A percentile compares a stretch with the other conserved stretches of the same genome.
phyloP scores from a whole-genome alignment of 2,329 filamentous ascomycete genomes.

The Acephala macrosclerotiorum region DNA sequence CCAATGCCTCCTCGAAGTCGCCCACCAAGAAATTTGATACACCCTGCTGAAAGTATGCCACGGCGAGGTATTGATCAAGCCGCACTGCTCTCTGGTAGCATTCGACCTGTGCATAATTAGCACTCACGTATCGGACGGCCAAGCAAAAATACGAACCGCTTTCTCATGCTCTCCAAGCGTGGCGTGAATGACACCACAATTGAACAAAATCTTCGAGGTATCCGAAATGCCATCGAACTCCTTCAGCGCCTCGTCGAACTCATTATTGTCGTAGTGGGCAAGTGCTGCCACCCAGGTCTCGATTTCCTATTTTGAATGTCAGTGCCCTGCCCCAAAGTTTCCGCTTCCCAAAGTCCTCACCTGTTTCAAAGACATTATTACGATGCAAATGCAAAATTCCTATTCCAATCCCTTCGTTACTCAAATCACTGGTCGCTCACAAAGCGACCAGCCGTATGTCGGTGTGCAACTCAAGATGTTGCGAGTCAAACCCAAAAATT shows the following conservation, averaged over 20 bases:
- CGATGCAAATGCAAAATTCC: conserved; percentile 21
- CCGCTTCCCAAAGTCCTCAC: conserved; percentile 38
- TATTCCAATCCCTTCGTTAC: conserved; percentile 10
- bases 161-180: conserved; percentile 95
- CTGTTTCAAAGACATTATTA: conserved; percentile 52
- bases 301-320: conserved; percentile 73
- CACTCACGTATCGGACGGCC: conserved; percentile 14
- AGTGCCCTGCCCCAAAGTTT: conserved; percentile 23
- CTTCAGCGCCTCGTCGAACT: conserved; percentile 88
- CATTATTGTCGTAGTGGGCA: conserved; percentile 92
- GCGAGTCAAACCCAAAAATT: conserved; percentile 14
- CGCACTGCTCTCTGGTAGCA: conserved; percentile 92
- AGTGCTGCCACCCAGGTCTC: conserved; percentile 97
- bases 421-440: conserved; percentile 35
- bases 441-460: conserved; percentile 35
- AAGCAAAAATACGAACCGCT: conserved; percentile 70
- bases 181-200: conserved; percentile 96
- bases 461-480: conserved; percentile 27
- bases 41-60: conserved; percentile 98
- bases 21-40: conserved; percentile 97
- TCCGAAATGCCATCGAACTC: conserved; percentile 89
- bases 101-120: conserved; percentile 72
- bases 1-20: conserved; percentile 95
- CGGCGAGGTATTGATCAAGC: conserved; percentile 93
- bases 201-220: conserved; percentile 98